Base-by-base conservation (phyloP, 331 rosid species). In the Malus hybrid region DNA sequence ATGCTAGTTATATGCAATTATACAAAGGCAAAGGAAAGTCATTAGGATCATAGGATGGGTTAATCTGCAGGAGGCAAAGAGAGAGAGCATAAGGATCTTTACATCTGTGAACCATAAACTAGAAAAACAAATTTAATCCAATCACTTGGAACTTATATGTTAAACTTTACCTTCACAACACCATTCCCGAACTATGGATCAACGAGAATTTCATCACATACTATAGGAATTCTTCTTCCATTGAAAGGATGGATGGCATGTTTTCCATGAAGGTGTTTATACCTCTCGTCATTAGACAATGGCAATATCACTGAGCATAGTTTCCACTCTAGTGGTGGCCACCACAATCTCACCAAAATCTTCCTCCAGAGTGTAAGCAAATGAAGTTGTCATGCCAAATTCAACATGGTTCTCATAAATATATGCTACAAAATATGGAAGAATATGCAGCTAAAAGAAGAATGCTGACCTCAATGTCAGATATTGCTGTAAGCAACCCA, bases 31-130 rank as follows among this genome's bases (percentile, higher is more conserved):
- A 31, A 31, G 32, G 32, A 80, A 94, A 94, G 82, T 94, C 99
- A 76, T 94, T 94, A 13, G 97, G 96, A 88, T 92, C 97, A 86
- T 94, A 97, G 48, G 99, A 97, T 5, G 96, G 99, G 80, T 97
- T 92, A 76, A 94, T 94, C 97, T 94, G 89, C 85, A 84, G 72
- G 77, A 61, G 48, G 44, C 59, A 42, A 64, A 70, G 57, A 75
- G 57, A 32, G 60, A 24, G 6, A 36, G 29, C 27, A 19, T 31
- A 31, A 31, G 14, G 42, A 65, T 33, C 52, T 66, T 20, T 55
- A 8, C n/a, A 66, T 31, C 33, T 54, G 55, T 22, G 69, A 63
- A 44, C 61, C 67, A 77, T 33, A 80, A 75, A 52, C 48, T 6
- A 57, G 50, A 69, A 67, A 85, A 29, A 64, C 4, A 78, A 81